A percentile compares a stretch with the other conserved stretches of the same genome.
phyloP scores from a whole-genome alignment of 345 rosid species.

The Anastatica hierochuntica region DNA sequence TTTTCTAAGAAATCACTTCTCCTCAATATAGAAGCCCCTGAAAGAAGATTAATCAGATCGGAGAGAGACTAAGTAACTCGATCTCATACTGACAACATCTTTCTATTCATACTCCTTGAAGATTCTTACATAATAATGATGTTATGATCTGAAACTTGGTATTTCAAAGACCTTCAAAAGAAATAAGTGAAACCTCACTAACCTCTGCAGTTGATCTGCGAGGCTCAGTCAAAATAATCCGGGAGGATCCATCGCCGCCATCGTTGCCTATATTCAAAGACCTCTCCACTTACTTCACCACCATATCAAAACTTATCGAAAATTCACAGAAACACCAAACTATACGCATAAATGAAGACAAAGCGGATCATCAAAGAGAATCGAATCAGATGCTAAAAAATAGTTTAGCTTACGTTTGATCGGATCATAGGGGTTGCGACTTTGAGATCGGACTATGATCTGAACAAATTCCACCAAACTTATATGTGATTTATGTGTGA shows the following conservation, averaged over 20 bases:
- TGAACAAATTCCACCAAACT: slow-evolving; percentile 20
- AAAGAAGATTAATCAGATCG: slow-evolving; percentile 18
- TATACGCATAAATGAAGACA: neutral
- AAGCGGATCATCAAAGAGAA: neutral
- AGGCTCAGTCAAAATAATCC: slow-evolving; percentile 66
- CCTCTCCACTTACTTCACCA: slow-evolving; percentile 51
- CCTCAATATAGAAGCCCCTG: slow-evolving; percentile 89
- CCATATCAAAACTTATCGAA: slow-evolving; percentile 13
- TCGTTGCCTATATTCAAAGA: slow-evolving; percentile 56
- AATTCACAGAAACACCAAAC: neutral
- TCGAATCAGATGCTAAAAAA: neutral
- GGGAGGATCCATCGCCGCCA: slow-evolving; percentile 53
- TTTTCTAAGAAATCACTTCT: slow-evolving; percentile 93
- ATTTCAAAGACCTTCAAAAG: neutral
- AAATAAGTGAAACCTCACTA: neutral
- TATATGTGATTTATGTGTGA: no score
- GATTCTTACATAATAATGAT: no score
- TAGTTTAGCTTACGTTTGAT: slow-evolving; percentile 28
- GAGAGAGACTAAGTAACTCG: no score
- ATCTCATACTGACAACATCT: no score
- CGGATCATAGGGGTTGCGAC: no score
- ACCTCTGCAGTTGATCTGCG: slow-evolving; percentile 85
- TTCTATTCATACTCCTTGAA: no score
- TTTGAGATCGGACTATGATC: no score
- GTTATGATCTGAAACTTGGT: no score